Evolutionary conservation across 2,329 filamentous ascomycete genomes (phyloP), one percentile per base, ranked within the genome.

Genomic region (Metarhizium brunneum): DNA sequence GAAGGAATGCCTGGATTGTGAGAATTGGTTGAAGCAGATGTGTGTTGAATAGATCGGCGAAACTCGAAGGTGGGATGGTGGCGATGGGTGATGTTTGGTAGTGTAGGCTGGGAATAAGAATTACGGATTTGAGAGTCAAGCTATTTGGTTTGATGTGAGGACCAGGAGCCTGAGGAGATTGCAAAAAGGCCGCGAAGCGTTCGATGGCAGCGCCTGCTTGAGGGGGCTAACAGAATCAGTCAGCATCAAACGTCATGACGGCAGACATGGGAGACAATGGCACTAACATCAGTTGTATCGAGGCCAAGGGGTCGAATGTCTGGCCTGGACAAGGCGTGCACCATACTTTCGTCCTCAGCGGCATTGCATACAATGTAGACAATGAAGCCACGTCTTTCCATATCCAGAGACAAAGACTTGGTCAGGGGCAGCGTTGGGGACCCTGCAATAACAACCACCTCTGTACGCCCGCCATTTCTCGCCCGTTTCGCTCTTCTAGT

Each of bases 331-430:
- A 95, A 82, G 58, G 83, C 81, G 58, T 89, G 83, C 14, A 97
- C 85, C 60, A 87, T 74, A 40, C 85, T 78, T 69, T 97, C 91
- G 62, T 97, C 92, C 64, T 96, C 89, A 57, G 85, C 74, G n/a
- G 84, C 90, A 60, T 84, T 87, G 64, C 91, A 92, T 1, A 95
- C 88, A 58, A 99, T 79, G 69, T 91, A 99, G 55, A 97, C 90
- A 58, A 97, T 88, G 69, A 95, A 97, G 4, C 94, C 94, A 60
- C 91, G 84, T 57, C 91, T 80, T 73, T 97, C 94, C 62, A 99
- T 77, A 66, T 99, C 94, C 50, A 92, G 73, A 2, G 90, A 85
- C 54, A 97, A 76, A 11, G 90, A 90, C 65, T 86, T 87, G 6
- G 90, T 92, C 65, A 96, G 78, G 16, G 92, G 88, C 64, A 95